A percentile compares a stretch with the other conserved stretches of the same genome.
Conservation (phyloP, 148 eudicot species). For the Simmondsia chinensis region DNA sequence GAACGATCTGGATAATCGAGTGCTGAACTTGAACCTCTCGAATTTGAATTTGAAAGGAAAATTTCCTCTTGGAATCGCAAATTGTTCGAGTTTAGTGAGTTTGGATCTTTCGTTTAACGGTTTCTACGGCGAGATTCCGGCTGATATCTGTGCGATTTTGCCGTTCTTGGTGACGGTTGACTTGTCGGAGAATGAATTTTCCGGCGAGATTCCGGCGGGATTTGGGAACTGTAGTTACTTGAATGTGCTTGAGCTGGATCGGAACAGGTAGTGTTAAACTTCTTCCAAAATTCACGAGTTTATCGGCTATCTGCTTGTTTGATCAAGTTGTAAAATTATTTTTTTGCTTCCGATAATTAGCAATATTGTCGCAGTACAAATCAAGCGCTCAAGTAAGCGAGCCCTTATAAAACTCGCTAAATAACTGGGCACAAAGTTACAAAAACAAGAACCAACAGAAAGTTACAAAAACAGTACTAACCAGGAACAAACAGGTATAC, state of each 20-base stretch:
- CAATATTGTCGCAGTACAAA: too few relatives aligned
- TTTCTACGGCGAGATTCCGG: slow-evolving; percentile 6
- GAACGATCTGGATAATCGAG: slow-evolving; percentile 8
- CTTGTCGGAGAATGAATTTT: slow-evolving; percentile 3
- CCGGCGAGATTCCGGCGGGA: slow-evolving; percentile 7
- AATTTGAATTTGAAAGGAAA: slow-evolving; percentile 5
- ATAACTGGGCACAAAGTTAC: too few relatives aligned
- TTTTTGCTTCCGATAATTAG: too few relatives aligned
- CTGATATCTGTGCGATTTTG: slow-evolving; percentile 2
- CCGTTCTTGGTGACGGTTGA: neutral
- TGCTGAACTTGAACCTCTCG: slow-evolving; percentile 1
- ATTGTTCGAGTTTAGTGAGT: neutral
- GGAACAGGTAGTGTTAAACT: slow-evolving; percentile 7
- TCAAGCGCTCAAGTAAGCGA: too few relatives aligned
- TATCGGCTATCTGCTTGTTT: too few relatives aligned
- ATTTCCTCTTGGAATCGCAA: neutral
- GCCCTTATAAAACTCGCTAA: too few relatives aligned
- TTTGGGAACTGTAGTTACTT: slow-evolving; percentile 7
- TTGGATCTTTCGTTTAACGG: slow-evolving; percentile 7
- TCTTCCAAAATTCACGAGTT: too few relatives aligned
- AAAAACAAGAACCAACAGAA: too few relatives aligned
- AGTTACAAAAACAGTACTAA: too few relatives aligned
- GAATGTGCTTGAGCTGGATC: slow-evolving; percentile 9
- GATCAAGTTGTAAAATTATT: too few relatives aligned
- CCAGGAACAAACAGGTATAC: too few relatives aligned